phyloP scores from a whole-genome alignment of 495 filamentous ascomycete genomes.

The Annulohypoxylon moriforme region DNA sequence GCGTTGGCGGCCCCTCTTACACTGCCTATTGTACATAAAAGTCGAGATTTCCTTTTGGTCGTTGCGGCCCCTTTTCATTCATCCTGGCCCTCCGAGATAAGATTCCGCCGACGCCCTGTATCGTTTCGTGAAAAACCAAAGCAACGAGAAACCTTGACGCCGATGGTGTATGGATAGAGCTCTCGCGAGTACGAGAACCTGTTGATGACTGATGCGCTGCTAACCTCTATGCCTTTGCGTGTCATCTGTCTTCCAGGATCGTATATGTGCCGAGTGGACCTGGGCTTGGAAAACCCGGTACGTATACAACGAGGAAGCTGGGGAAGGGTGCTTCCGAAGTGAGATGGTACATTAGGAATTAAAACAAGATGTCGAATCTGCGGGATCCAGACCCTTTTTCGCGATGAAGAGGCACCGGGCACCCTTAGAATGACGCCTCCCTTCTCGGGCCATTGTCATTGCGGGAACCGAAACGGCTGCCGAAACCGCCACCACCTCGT shows the following conservation, averaged over 20 bases:
- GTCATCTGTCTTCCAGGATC: not conserved
- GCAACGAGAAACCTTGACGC: constrained; percentile 40
- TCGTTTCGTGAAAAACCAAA: constrained; percentile 24
- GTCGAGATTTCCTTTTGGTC: constrained; percentile 43
- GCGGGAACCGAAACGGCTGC: constrained; percentile 24
- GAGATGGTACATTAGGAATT: constrained; percentile 33
- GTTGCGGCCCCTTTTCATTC: constrained; percentile 18
- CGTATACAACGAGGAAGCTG: constrained; percentile 19
- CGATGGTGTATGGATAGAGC: constrained; percentile 5
- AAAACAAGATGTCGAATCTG: constrained; percentile 10
- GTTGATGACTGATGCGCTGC: constrained; percentile 10
- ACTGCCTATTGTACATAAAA: constrained; percentile 41
- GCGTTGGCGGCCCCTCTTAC: constrained; percentile 27
- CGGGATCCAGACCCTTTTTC: not conserved
- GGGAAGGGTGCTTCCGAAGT: constrained; percentile 13
- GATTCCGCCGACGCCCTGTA: constrained; percentile 32
- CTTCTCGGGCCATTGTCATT: not conserved
- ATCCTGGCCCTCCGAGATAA: not conserved
- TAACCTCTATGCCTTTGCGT: constrained; percentile 16
- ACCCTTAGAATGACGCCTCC: constrained; percentile 23
- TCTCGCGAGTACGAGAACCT: constrained; percentile 21
- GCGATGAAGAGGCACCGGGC: not conserved
- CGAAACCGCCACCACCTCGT: constrained; percentile 23
- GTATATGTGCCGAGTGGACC: constrained; percentile 1
- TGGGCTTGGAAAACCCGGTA: constrained; percentile 19